Conservation (phyloP, 1,139 yeast genomes). For the Pichia sp. region DNA sequence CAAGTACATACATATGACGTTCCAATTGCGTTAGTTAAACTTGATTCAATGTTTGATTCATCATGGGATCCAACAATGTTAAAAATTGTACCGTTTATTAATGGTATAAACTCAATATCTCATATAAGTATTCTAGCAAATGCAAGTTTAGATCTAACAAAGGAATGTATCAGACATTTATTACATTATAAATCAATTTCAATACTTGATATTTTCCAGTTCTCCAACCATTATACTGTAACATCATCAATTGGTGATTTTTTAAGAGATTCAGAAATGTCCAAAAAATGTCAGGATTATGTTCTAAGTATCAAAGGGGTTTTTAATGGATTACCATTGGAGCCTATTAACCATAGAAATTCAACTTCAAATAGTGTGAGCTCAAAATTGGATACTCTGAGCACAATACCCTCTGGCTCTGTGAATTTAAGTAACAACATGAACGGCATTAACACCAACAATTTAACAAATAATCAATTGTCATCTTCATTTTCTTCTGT, state of each 20-base stretch:
- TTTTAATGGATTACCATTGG: conserved; percentile 16
- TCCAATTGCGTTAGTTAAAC: conserved; percentile 76
- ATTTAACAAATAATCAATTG: neutral
- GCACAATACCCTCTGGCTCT: neutral
- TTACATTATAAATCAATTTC: conserved; percentile 84
- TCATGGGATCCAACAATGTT: conserved; percentile 98
- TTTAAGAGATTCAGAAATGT: conserved; percentile 55
- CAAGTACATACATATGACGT: conserved; percentile 70
- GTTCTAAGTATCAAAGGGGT: conserved; percentile 38
- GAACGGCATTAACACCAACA: neutral
- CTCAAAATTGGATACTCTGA: conserved; percentile 1
- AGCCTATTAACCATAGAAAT: conserved; percentile 12
- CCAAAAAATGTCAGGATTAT: conserved; percentile 82
- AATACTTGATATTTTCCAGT: conserved; percentile 82
- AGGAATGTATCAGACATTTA: conserved; percentile 84
- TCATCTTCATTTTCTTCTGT: neutral
- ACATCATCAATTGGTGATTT: conserved; percentile 71
- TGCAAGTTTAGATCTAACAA: conserved; percentile 71
- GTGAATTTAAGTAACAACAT: neutral
- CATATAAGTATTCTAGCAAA: conserved; percentile 74
- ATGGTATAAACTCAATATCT: conserved; percentile 80
- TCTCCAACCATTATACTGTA: conserved; percentile 81
- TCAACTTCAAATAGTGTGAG: conserved; percentile 18
- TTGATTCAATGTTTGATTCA: conserved; percentile 67
- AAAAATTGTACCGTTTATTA: conserved; percentile 73